These are phyloP conservation scores for Penicillium bovifimosum DNA, from an alignment of 495 filamentous ascomycete species.

Conservation along the genomic window DNA sequence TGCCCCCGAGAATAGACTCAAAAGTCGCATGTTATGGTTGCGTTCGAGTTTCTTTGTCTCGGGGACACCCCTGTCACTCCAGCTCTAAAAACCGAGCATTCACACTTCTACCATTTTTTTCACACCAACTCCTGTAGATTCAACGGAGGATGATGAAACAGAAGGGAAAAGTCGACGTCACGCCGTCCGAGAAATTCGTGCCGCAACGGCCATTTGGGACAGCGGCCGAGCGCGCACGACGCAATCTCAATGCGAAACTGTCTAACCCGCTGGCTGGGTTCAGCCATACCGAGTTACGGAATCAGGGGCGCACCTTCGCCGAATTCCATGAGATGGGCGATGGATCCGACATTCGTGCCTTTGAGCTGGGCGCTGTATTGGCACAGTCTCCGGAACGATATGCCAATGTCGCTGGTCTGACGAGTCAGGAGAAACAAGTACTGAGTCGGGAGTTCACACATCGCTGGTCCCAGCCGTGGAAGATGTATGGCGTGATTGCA, in stretches of 20 bases:
- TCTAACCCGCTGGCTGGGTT: constrained; percentile 68
- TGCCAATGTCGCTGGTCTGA: constrained; percentile 50
- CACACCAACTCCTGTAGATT: neutral
- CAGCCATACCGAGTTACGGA: constrained; percentile 51
- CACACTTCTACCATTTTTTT: neutral
- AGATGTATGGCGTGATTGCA: constrained; percentile 63
- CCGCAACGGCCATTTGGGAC: constrained; percentile 27
- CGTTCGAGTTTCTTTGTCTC: constrained; percentile 1
- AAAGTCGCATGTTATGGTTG: neutral
- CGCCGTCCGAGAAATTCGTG: constrained; percentile 13
- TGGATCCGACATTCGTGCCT: constrained; percentile 57
- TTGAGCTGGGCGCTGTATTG: constrained; percentile 68
- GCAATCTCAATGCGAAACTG: constrained; percentile 54
- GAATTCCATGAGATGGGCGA: constrained; percentile 56
- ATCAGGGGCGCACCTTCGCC: constrained; percentile 62
- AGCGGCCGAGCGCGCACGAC: constrained; percentile 46
- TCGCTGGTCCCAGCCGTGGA: constrained; percentile 66
- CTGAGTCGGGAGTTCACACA: constrained; percentile 58
- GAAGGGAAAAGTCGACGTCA: constrained; percentile 15
- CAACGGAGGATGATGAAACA: constrained; percentile 5
- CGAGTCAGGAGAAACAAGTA: constrained; percentile 50
- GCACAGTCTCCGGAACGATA: constrained; percentile 54
- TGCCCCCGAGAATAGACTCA: neutral
- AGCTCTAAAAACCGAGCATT: neutral
- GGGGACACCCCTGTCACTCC: neutral